phyloP scores from a whole-genome alignment of 345 rosid genomes.

The Fremontodendron californicum region DNA sequence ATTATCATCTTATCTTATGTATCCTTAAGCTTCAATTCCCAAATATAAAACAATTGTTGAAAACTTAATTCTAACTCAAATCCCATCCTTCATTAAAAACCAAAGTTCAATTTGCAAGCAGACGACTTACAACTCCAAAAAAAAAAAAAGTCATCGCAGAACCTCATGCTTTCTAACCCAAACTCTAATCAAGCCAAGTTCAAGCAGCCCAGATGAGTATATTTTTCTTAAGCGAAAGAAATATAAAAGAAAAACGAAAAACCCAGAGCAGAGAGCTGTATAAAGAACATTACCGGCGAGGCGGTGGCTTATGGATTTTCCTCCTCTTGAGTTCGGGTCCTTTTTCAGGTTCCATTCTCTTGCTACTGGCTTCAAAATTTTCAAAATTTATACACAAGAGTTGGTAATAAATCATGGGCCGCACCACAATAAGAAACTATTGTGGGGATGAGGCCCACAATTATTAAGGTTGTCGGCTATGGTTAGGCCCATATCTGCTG shows the following conservation, averaged over 20 bases:
- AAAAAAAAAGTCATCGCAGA: neutral
- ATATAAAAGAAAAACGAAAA: neutral
- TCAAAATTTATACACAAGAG: neutral
- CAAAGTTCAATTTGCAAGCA: neutral
- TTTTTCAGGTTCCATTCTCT: slow-evolving; percentile 4
- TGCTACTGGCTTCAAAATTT: neutral
- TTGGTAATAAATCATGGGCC: neutral
- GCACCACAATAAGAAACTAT: neutral
- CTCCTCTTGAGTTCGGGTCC: slow-evolving; percentile 24
- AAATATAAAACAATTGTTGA: neutral
- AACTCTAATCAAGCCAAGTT: neutral
- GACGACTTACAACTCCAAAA: neutral
- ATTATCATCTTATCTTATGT: neutral
- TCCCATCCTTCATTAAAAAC: neutral
- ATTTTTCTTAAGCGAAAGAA: neutral
- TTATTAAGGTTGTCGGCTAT: neutral
- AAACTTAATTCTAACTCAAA: neutral
- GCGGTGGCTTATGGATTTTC: slow-evolving; percentile 21
- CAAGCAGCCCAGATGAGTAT: neutral
- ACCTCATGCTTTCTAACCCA: neutral
- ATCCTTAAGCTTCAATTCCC: neutral
- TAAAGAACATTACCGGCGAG: neutral
- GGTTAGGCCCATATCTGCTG: neutral
- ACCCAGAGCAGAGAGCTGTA: neutral
- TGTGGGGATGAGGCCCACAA: neutral